Conservation (phyloP, 73 alveolate genomes). For the Paramecium sonneborni region DNA sequence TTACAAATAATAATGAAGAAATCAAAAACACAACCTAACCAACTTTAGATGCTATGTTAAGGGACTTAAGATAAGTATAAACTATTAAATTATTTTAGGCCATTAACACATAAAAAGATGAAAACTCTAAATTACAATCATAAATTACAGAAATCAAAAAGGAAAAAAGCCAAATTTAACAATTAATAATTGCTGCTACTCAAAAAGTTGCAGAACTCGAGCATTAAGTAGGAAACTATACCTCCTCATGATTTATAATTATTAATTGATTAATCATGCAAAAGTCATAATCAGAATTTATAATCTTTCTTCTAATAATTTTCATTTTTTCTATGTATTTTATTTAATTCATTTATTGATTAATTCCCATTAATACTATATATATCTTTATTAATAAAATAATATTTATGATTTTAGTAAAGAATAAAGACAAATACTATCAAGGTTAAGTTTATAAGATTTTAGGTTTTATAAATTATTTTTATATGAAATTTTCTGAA, state of each 20-base stretch:
- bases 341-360: too few relatives aligned
- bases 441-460: too few relatives aligned
- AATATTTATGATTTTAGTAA: too few relatives aligned
- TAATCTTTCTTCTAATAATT: too few relatives aligned
- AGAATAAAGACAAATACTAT: too few relatives aligned
- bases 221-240: constrained; percentile 58
- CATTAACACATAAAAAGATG: constrained; percentile 51
- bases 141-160: constrained; percentile 45
- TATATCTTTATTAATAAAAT: too few relatives aligned
- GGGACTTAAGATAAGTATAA: constrained; percentile 41
- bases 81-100: constrained; percentile 12
- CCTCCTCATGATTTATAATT: constrained; percentile 34
- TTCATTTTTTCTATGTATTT: too few relatives aligned
- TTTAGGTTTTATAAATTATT: too few relatives aligned
- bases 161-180: constrained; percentile 23
- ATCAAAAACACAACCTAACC: constrained; percentile 54
- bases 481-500: too few relatives aligned
- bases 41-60: constrained; percentile 56
- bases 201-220: constrained; percentile 54
- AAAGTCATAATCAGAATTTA: neutral
- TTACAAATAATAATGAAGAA: constrained; percentile 49
- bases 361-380: too few relatives aligned
- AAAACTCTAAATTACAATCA: constrained; percentile 40
- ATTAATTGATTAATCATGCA: neutral
- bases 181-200: constrained; percentile 49